Evolutionary conservation across 768 basidiomycete genomes (phyloP), one percentile per base, ranked within the genome.

Genomic region (Gloeostereum incarnatum): DNA sequence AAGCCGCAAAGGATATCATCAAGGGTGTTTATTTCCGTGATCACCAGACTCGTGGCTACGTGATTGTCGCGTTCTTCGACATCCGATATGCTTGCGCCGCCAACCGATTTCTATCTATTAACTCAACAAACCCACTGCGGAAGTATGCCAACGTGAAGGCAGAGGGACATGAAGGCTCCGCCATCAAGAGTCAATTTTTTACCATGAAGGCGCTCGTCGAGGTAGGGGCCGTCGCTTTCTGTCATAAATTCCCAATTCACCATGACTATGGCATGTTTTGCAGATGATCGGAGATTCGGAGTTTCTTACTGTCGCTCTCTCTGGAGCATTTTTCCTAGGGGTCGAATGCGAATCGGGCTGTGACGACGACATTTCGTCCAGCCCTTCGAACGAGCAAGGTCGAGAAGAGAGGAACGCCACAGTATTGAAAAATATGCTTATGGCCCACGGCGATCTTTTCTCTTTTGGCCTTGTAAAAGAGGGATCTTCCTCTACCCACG

Each of bases 61-160:
- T 81, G 31, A 62, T 81, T 43, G 44, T 79, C 14, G 70, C 76
- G 5, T 81, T 82, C 45, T 73, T 68, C 54, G 78, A 84, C 45
- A 52, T 69, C 31, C 68, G 78, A 36, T 60, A 77, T 35, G 71
- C 78, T 2, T 60, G 60, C 27, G 62, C 61, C 5, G 73, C 73
- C 20, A 65, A 67, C 35, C 50, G 47, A 8, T 45, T 66, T n/a
- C 56, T 76, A 30, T 60, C 61, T 5, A 42, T 43, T 13, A 57
- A 51, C 16, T 46, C 55, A 6, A 39, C 40, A 4, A 59, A 52
- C 13, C 45, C 50, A 2, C 43, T 64, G 35, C 54, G 54, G 4
- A 45, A 46, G 20, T 62, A 58, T 39, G 47, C 61, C 5, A 58
- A 49, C 20, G 30, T 26, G 14, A 48, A 55, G n/a, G 54, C 55